Evolutionary conservation across 768 basidiomycete species (phyloP).

Genomic region (Boletus rex-veris): DNA sequence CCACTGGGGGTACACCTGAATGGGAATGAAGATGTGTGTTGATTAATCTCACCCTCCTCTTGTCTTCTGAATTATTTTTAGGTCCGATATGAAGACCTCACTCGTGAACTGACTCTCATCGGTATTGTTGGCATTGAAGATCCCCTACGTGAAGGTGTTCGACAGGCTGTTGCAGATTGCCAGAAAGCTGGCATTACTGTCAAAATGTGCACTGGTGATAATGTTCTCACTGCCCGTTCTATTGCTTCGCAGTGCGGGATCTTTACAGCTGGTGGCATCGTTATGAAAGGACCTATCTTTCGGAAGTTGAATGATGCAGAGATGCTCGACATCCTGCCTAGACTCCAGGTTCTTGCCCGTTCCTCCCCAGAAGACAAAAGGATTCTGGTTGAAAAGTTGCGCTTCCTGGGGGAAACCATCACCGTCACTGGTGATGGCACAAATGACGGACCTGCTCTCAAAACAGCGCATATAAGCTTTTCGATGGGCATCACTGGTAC

Average conservation of each 20-base stretch:
- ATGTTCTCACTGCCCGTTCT: constrained; percentile 91
- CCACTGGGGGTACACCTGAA: constrained; percentile 45
- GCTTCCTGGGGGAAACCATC: constrained; percentile 82
- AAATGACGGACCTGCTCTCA: constrained; percentile 95
- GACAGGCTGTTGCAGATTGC: constrained; percentile 84
- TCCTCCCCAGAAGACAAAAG: constrained; percentile 98
- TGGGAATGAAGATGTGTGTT: constrained; percentile 53
- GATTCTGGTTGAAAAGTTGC: constrained; percentile 84
- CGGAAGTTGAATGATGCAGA: constrained; percentile 71
- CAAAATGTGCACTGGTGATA: constrained; percentile 99
- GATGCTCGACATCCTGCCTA: constrained; percentile 80
- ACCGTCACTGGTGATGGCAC: constrained; percentile 98
- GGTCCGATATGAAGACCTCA: constrained; percentile 69
- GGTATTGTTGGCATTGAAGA: constrained; percentile 95
- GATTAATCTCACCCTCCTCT: not conserved
- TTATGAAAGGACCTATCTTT: constrained; percentile 98
- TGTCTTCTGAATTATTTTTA: constrained; percentile 27
- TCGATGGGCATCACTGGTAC: constrained; percentile 99
- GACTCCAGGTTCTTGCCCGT: constrained; percentile 93
- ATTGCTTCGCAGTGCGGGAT: constrained; percentile 97
- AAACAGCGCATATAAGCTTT: constrained; percentile 95
- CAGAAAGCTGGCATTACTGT: constrained; percentile 85
- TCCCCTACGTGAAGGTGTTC: constrained; percentile 86
- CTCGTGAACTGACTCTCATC: constrained; percentile 77
- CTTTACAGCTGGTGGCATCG: constrained; percentile 87